Evolutionary conservation across 495 filamentous ascomycete genomes (phyloP), one percentile per base, ranked within the genome.

Genomic region (Annulohypoxylon stygium): DNA sequence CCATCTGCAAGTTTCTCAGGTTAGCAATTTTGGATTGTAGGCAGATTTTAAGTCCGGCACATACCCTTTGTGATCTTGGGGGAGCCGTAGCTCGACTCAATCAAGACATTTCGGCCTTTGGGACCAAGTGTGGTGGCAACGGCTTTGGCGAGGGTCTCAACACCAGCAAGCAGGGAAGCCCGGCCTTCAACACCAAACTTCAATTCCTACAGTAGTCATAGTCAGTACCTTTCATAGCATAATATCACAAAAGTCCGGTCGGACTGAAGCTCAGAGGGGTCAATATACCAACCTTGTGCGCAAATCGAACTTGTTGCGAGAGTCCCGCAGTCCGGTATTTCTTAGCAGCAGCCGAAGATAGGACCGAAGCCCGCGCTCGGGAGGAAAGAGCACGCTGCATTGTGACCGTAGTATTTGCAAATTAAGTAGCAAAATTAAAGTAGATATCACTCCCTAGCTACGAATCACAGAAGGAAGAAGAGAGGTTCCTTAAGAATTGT

Each of bases 61-160:
- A 67, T 87, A 97, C 95, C 96, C 87, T 99, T 99, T 78, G 96
- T 99, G 83, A 99, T 99, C 88, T 98, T 99, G 71, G 96, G 96
- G 54, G 96, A 97, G 78, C 97, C 97, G 80, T 97, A 99, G 84
- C 92, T 90, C 54, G 95, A 97, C 86, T 99, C 96, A 69, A 99
- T 99, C 75, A 99, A 80, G 70, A 99, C 96, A 86, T 98, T 98
- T 76, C 96, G 91, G 80, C 96, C 96, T 89, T 99, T 99, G 74
- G 96, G 96, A 61, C 96, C 96, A 45, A 99, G 88, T 69, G 96
- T 99, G 67, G 97, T 97, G 48, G 96, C 93, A 64, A 99, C 96
- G 65, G 96, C 96, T 86, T 92, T 97, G 74, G 97, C 94, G 50
- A 99, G 90, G 69, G 97, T 97, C 81, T 99, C 96, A 63, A 98